Base-by-base conservation (phyloP, 208 protist species). In the Acanthamoeba quina region DNA sequence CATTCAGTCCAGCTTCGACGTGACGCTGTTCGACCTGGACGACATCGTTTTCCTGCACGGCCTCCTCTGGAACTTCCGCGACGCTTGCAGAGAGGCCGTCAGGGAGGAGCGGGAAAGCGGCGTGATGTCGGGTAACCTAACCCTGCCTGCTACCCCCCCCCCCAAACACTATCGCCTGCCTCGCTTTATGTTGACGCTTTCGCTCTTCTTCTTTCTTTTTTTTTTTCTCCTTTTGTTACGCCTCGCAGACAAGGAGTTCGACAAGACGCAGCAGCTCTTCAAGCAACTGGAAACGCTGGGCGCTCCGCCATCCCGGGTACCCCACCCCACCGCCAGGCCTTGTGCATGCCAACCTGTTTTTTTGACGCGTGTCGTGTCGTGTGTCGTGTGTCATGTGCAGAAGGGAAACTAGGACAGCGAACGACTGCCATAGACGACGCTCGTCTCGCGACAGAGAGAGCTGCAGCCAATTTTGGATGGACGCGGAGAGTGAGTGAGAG, bases 21-120 rank as follows among this genome's bases (percentile, higher is more conserved):
- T 90, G 49, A 90, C 83, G 21, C 26, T 90, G 24, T 47, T 90
- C 49, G 83, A 90, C 56, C 29, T 90, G n/a, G 56, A 90, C 54
- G 83, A 90, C 29, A 26, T 90, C 31, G 52, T 68, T 10, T 90
- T 90, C 56, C 41, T 90, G 49, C 83, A 90, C 34, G 31, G 58
- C 19, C 52, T 90, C 56, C 26, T 90, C 34, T 68, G 29, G 31
- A 24, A 90, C 7, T 49, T 41, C 83, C 26, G 56, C 10, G 83
- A 58, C 29, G 49, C 11, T 3, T 37, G 26, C 83, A 90, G 70
- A 37, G 29, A 90, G 34, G 29, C 24, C 10, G 34, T 90, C 83
- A 41, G 13, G 15, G 34, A 90, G 34, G 83, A 90, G 29, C 26
- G 41, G 29, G 15, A 58, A 58, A 66, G 41, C 21, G 56, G 41